phyloP scores from a whole-genome alignment of 192 early-diverging fungal genomes.

The Entomortierella parvispora region DNA sequence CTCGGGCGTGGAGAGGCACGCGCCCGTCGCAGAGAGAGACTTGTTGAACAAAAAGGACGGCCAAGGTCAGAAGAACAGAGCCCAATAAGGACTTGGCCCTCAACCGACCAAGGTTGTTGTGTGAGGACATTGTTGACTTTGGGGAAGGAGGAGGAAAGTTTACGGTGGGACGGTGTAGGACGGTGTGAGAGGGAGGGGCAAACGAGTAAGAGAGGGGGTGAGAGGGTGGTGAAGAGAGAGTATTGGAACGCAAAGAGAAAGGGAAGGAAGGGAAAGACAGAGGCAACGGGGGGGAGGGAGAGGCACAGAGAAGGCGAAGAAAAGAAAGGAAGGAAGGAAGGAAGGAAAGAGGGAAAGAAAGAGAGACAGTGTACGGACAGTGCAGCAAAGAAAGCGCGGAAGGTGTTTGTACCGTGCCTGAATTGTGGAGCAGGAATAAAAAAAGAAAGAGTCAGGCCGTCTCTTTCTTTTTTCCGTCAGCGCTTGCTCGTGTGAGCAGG shows the following conservation, averaged over 20 bases:
- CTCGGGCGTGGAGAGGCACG: not conserved
- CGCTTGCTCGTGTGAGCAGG: not conserved
- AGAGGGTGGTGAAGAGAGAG: not conserved
- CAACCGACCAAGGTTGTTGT: not conserved
- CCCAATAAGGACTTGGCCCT: not conserved
- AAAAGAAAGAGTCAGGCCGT: not conserved
- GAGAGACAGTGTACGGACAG: conserved; percentile 5
- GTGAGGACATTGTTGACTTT: not conserved
- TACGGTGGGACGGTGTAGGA: not conserved
- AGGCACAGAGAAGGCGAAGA: not conserved
- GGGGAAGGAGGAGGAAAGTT: too few species aligned
- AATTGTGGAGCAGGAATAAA: not conserved
- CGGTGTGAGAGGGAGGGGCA: not conserved
- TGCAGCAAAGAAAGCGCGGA: too few species aligned
- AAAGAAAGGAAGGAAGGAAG: not conserved
- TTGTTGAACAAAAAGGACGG: not conserved
- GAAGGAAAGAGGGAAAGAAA: not conserved
- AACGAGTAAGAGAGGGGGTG: not conserved
- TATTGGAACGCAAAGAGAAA: not conserved
- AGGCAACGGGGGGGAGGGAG: not conserved
- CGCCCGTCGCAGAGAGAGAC: not conserved
- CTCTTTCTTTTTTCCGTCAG: not conserved
- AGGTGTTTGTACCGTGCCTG: too few species aligned
- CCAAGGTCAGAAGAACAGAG: not conserved
- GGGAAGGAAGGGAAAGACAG: not conserved